phyloP scores from a whole-genome alignment of 495 filamentous ascomycete species.

The Glarea lozoyensis region DNA sequence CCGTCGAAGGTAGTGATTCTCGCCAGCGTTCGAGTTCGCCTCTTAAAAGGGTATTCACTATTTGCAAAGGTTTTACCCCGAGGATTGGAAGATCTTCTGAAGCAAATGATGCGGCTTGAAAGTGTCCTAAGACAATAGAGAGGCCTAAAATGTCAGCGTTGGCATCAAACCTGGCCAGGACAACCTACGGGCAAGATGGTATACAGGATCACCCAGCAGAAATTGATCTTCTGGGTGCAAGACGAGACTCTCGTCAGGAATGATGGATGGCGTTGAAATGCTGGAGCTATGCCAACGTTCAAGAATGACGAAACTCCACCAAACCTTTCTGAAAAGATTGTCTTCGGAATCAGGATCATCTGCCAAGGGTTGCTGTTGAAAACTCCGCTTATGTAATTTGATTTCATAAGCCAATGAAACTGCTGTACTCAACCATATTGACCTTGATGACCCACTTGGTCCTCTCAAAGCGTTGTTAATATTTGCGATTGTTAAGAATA shows the following conservation, averaged over 20 bases:
- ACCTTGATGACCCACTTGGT: slow-evolving; percentile 24
- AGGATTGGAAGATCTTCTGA: slow-evolving; percentile 7
- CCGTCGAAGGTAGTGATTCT: slow-evolving; percentile 31
- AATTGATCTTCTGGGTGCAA: slow-evolving; percentile 53
- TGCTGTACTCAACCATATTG: slow-evolving; percentile 44
- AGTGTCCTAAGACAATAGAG: slow-evolving; percentile 34
- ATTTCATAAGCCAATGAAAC: slow-evolving; percentile 50
- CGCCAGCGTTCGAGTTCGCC: slow-evolving; percentile 34
- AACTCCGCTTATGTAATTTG: slow-evolving; percentile 37
- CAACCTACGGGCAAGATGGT: slow-evolving; percentile 60
- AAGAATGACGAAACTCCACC: slow-evolving; percentile 66
- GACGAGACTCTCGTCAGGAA: slow-evolving; percentile 53
- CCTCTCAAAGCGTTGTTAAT: slow-evolving; percentile 33
- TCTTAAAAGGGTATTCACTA: slow-evolving; percentile 4
- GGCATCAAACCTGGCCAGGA: background rate
- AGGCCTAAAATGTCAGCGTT: slow-evolving; percentile 19
- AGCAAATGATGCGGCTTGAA: slow-evolving; percentile 28
- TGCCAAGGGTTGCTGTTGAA: slow-evolving; percentile 22
- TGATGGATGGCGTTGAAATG: slow-evolving; percentile 46
- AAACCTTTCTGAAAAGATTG: slow-evolving; percentile 59
- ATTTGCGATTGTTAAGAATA: slow-evolving; percentile 51
- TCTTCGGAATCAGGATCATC: slow-evolving; percentile 61
- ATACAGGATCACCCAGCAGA: slow-evolving; percentile 56
- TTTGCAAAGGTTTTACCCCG: background rate
- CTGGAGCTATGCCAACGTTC: slow-evolving; percentile 69